Conservation (phyloP, 768 basidiomycete species). For the Hebeloma cylindrosporum region DNA sequence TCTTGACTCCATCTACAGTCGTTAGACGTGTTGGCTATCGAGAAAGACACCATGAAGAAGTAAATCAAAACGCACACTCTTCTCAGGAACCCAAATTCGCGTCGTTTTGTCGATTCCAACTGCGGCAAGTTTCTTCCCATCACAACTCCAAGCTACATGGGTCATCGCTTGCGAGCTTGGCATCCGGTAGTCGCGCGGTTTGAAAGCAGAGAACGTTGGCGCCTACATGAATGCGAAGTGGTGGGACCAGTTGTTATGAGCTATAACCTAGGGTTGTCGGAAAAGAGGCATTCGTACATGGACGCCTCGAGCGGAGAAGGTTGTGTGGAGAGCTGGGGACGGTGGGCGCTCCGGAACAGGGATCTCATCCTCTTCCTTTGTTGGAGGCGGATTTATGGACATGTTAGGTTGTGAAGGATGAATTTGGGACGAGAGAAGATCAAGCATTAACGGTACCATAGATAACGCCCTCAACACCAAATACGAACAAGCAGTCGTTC, state of each 20-base stretch:
- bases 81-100: conserved; percentile 77
- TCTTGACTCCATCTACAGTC: conserved; percentile 64
- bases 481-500: conserved; percentile 14
- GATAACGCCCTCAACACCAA: conserved; percentile 11
- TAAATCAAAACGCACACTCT: conserved; percentile 53
- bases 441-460: not conserved
- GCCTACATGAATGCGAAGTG: conserved; percentile 42
- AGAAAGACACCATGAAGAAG: not conserved
- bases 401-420: not conserved
- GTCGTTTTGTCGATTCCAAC: conserved; percentile 80
- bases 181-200: conserved; percentile 72
- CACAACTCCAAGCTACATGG: conserved; percentile 83
- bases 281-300: conserved; percentile 55
- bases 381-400: conserved; percentile 15
- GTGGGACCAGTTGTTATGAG: conserved; percentile 19
- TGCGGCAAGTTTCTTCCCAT: conserved; percentile 78
- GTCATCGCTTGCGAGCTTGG: conserved; percentile 65
- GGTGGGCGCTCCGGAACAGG: conserved; percentile 59
- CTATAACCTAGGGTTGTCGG: conserved; percentile 16
- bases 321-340: conserved; percentile 71
- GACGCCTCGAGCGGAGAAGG: conserved; percentile 67
- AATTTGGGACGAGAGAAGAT: not conserved
- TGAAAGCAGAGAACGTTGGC: conserved; percentile 78
- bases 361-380: conserved; percentile 60
- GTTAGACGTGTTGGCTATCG: not conserved